These are phyloP conservation scores for Phytophthora hibernalis DNA, from an alignment of 352 stramenopile genomes.

Conservation along the genomic window DNA sequence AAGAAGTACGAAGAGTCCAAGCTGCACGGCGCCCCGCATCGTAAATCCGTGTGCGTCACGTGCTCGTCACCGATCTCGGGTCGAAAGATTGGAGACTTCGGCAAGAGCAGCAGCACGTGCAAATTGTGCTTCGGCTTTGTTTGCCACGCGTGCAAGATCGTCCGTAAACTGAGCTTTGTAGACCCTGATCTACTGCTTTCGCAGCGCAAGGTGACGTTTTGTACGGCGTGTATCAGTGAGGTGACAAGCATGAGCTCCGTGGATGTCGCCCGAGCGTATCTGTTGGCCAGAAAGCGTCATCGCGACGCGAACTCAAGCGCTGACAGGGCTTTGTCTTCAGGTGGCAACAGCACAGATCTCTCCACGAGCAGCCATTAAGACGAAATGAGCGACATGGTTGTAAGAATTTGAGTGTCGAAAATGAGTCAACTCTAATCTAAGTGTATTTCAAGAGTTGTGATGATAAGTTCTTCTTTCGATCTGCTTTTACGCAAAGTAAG, in stretches of 20 bases:
- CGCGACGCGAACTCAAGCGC: slow-evolving; percentile 14
- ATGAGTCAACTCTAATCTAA: neutral
- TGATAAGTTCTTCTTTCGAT: too few relatives aligned
- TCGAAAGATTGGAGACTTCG: slow-evolving; percentile 28
- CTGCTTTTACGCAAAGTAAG: too few relatives aligned
- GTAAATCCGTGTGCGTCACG: slow-evolving; percentile 38
- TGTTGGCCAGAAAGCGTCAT: slow-evolving; percentile 33
- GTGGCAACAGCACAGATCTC: slow-evolving; percentile 13
- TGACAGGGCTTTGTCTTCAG: slow-evolving; percentile 16
- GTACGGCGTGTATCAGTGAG: slow-evolving; percentile 32
- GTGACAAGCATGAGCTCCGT: slow-evolving; percentile 29
- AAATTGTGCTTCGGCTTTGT: slow-evolving; percentile 38
- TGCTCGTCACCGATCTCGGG: slow-evolving; percentile 26
- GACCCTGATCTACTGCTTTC: slow-evolving; percentile 34
- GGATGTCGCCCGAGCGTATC: slow-evolving; percentile 37
- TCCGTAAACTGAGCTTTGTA: slow-evolving; percentile 44
- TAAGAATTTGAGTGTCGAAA: neutral
- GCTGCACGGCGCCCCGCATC: slow-evolving; percentile 30
- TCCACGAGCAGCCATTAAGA: neutral
- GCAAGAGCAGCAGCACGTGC: slow-evolving; percentile 36
- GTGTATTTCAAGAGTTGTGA: neutral
- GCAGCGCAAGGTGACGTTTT: slow-evolving; percentile 45
- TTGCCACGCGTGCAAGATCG: slow-evolving; percentile 36
- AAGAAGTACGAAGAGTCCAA: slow-evolving; percentile 27
- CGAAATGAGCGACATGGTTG: neutral